Conservation (phyloP, 306 rosid genomes). For the cucumber (Cucumis sativus) region DNA sequence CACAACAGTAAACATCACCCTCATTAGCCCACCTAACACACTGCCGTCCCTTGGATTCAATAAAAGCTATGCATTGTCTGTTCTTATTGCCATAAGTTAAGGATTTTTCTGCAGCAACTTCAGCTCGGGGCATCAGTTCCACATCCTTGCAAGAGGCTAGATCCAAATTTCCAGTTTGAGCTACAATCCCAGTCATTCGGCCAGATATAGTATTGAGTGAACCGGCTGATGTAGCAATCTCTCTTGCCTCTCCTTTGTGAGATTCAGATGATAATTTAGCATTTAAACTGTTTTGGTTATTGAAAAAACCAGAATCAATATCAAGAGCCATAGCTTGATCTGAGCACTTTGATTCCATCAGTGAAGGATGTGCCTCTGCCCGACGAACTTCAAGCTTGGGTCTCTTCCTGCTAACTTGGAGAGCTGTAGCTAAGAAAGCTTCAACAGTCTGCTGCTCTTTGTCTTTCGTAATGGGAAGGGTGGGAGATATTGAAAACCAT, state of each 20-base stretch:
- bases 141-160: constrained; percentile 29
- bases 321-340: constrained; percentile 45
- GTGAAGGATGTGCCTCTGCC: constrained; percentile 72
- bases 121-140: constrained; percentile 51
- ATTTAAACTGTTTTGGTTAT: constrained; percentile 32
- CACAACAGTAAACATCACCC: constrained; percentile 97
- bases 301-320: constrained; percentile 56
- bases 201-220: constrained; percentile 26
- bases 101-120: constrained; percentile 21
- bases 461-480: constrained; percentile 32
- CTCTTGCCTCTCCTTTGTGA: constrained; percentile 33
- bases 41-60: constrained; percentile 95
- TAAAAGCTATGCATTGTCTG: constrained; percentile 77
- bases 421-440: constrained; percentile 37
- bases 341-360: constrained; percentile 38
- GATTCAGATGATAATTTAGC: constrained; percentile 35
- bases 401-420: constrained; percentile 71
- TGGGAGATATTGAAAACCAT: constrained; percentile 60
- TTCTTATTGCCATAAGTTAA: constrained; percentile 52
- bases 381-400: constrained; percentile 98
- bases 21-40: constrained; percentile 99
- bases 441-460: constrained; percentile 36
- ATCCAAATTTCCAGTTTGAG: constrained; percentile 37
- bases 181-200: constrained; percentile 50
- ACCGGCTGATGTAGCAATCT: constrained; percentile 23